These are phyloP conservation scores for Agaricus blazei DNA, from an alignment of 768 basidiomycete species.

Conservation along the genomic window DNA sequence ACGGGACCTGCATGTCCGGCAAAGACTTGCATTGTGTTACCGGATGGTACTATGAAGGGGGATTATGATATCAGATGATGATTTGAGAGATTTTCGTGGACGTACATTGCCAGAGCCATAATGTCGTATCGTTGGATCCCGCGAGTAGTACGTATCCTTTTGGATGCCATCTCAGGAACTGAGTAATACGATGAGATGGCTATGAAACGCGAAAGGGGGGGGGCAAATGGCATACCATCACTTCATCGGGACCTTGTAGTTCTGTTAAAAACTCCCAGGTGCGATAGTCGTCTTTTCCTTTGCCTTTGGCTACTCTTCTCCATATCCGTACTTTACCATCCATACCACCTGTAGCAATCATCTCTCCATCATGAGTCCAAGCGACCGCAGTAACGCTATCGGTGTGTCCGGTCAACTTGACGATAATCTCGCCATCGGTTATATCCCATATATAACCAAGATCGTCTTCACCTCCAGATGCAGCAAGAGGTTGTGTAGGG, in stretches of 20 bases:
- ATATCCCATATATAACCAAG: constrained; percentile 92
- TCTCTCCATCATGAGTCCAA: constrained; percentile 87
- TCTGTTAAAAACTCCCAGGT: constrained; percentile 95
- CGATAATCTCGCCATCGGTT: constrained; percentile 72
- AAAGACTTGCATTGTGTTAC: constrained; percentile 94
- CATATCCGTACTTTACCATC: constrained; percentile 93
- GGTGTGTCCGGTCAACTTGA: constrained; percentile 85
- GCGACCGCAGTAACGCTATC: constrained; percentile 81
- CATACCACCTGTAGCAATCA: constrained; percentile 97
- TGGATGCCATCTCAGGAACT: constrained; percentile 98
- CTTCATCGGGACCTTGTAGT: constrained; percentile 92
- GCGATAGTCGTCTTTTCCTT: constrained; percentile 64
- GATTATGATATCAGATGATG: neutral
- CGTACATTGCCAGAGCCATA: constrained; percentile 96
- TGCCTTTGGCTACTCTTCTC: constrained; percentile 73
- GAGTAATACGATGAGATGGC: neutral
- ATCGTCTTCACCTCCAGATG: constrained; percentile 95
- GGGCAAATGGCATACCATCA: constrained; percentile 58
- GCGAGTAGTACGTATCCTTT: constrained; percentile 85
- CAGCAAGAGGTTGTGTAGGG: constrained; percentile 77
- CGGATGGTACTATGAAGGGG: constrained; percentile 73
- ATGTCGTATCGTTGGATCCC: constrained; percentile 88
- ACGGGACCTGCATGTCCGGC: constrained; percentile 84
- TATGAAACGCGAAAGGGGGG: neutral
- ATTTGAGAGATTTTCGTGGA: constrained; percentile 19